Base-by-base conservation (phyloP, 2,329 filamentous ascomycete genomes). In the Dothidotthia symphoricarpi region DNA sequence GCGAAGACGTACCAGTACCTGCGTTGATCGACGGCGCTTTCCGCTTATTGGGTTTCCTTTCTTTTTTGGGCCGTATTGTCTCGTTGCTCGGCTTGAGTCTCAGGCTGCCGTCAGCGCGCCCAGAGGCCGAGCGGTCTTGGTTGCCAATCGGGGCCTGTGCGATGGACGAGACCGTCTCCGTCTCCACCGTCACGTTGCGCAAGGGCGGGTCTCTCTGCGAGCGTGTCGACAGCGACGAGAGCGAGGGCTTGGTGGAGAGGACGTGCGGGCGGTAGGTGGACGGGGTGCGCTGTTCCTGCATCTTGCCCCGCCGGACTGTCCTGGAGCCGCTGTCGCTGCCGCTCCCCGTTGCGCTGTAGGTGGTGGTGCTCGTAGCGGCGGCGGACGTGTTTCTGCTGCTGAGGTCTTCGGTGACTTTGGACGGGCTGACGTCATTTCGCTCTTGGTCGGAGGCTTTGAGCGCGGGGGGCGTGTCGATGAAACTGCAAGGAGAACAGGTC, bases 151-250 rank as follows among this genome's bases (percentile, higher is more conserved):
- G 74, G 8, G 85, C 81, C 59, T 95, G 90, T 9, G 90, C 88
- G 37, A 96, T 86, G 3, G 90, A 95, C 28, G 82, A 85, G 25
- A 98, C 93, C 1, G 90, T 95, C 68, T 98, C 93, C 0, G 93
- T 96, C 71, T 98, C 93, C 11, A 97, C 91, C 8, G 88, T 97
- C 89, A 98, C 96, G 56, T 88, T 93, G 60, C 85, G 82, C 40
- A 83, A 78, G 24, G 86, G 85, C n/a, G 82, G 83, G 61, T 95
- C 87, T 34, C 45, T 46, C 19, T 22, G 19, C 76, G 46, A 72
- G 62, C 90, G 88, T 24, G 79, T 69, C 34, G 73, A 72, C 27
- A 86, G 77, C 44, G 83, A 83, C 24, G 85, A 78, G 33, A 82
- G 81, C 7, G 87, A 88, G 44, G 85, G 74, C 47, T 87, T 72